Base-by-base conservation (phyloP, 108 stramenopile genomes). In the Schizochytrium sp. region DNA sequence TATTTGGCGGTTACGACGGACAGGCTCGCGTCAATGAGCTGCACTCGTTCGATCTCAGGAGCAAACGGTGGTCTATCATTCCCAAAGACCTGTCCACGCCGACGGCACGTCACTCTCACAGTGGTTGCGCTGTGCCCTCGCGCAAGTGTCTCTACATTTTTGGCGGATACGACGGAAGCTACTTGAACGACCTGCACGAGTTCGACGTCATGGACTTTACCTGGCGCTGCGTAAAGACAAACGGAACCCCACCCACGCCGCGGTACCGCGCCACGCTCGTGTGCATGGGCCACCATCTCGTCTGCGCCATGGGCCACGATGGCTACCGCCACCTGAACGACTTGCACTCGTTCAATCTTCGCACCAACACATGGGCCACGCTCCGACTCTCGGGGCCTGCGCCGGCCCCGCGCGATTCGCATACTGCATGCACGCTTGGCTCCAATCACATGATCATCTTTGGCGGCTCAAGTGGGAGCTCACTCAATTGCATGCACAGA, bases 401-500 rank as follows among this genome's bases (percentile, higher is more conserved):
- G 8, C 97, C 98, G 12, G 90, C 95, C 5, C 96, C 98, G 4
- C 89, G 98, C 25, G 98, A 98, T 90, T 96, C 95, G 41, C 98
- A 99, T 92, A 95, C 98, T 44, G 92, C 94, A 47, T 69, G 63
- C 63, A 96, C 96, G 8, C 90, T 97, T 14, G 95, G 97, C 91
- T 93, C 91, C 41, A 92, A 94, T 60, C 94, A 94, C 23, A 93
- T 94, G 94, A 92, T 92, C 91, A 87, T 94, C 8, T 94, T 93
- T 87, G 92, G 94, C 53, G 98, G 98, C 4, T 96, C 95, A 4
- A 97, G 96, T 53, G 98, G 98, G 29, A 92, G 91, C 59, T 97
- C 98, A 10, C 97, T 98, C 97, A 97, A 97, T 92, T 98, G 98
- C 91, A 93, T 99, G 69, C 95, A 97, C 89, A 97, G 98, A 89